phyloP scores from a whole-genome alignment of 768 basidiomycete species.

The Pholiota conissans region DNA sequence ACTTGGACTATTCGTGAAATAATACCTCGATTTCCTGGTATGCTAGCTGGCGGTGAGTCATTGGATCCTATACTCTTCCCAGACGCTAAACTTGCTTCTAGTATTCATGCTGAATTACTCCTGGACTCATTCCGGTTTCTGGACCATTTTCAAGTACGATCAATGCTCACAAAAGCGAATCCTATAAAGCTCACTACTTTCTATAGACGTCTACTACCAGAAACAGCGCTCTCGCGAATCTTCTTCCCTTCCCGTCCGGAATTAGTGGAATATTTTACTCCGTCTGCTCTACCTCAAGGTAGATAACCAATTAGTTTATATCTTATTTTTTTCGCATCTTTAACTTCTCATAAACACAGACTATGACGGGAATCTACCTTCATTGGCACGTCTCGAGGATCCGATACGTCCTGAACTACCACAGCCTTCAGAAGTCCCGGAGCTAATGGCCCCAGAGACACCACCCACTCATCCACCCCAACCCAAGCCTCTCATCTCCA shows the following conservation, averaged over 20 bases:
- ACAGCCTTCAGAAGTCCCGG: constrained; percentile 9
- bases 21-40: constrained; percentile 71
- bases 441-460: constrained; percentile 8
- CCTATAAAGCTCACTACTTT: constrained; percentile 2
- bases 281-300: constrained; percentile 62
- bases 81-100: constrained; percentile 24
- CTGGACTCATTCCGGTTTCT: constrained; percentile 70
- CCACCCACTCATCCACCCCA: constrained; percentile 9
- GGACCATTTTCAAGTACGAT: constrained; percentile 64
- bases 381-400: constrained; percentile 50
- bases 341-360: constrained; percentile 44
- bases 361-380: constrained; percentile 63
- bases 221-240: constrained; percentile 56
- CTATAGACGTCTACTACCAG: constrained; percentile 62
- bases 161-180: constrained; percentile 7
- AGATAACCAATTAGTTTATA: constrained; percentile 12
- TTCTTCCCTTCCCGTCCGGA: constrained; percentile 63
- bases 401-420: constrained; percentile 36
- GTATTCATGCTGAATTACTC: constrained; percentile 76
- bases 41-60: constrained; percentile 67
- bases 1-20: constrained; percentile 67
- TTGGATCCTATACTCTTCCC: neutral
- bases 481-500: constrained; percentile 9
- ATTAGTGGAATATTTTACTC: constrained; percentile 54
- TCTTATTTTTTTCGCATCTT: constrained; percentile 9